Conservation (phyloP, 768 basidiomycete genomes). For the Grammothele lineata region DNA sequence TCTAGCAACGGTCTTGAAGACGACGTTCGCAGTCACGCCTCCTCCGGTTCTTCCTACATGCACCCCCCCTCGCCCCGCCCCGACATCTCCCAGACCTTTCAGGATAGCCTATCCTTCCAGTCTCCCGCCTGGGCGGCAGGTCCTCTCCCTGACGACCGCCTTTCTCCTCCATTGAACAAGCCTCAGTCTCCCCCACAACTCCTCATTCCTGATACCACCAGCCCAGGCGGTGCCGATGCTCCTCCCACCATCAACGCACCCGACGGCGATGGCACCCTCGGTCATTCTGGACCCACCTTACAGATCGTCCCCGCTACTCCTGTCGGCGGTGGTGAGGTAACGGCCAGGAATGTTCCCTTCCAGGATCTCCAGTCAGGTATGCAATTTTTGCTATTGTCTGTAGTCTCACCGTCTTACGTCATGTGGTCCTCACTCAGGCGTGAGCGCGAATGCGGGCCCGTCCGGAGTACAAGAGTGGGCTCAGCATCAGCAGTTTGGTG, state of each 20-base stretch:
- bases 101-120: conserved; percentile 53
- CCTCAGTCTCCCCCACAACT: conserved; percentile 62
- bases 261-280: conserved; percentile 46
- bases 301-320: conserved; percentile 85
- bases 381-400: no score
- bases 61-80: conserved; percentile 52
- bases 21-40: conserved; percentile 53
- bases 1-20: conserved; percentile 53
- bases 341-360: conserved; percentile 46
- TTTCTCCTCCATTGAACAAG: conserved; percentile 41
- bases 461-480: conserved; percentile 12
- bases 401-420: neutral
- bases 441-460: no score
- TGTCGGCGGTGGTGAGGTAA: conserved; percentile 55
- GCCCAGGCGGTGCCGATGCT: conserved; percentile 35
- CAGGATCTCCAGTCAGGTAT: conserved; percentile 51
- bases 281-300: conserved; percentile 54
- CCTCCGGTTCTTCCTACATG: conserved; percentile 61
- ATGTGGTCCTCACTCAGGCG: neutral
- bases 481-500: conserved; percentile 10
- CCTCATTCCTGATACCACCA: conserved; percentile 52
- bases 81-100: conserved; percentile 52
- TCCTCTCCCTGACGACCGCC: conserved; percentile 40
- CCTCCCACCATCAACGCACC: conserved; percentile 60
- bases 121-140: conserved; percentile 53